Base-by-base conservation (phyloP, 148 eudicot species). In the Agrostemma githago region DNA sequence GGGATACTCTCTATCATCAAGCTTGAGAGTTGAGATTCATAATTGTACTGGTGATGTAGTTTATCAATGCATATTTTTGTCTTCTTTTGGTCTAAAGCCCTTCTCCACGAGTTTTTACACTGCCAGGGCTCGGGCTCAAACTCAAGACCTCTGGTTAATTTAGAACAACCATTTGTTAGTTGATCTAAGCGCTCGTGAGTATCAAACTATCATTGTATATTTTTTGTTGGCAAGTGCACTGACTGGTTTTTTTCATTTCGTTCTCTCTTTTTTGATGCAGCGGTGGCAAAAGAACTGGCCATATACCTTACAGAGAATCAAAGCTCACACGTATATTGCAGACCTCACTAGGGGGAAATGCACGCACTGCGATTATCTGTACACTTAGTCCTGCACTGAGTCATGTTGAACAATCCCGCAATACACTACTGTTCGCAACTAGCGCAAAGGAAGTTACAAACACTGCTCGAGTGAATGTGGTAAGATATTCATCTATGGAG, bases 311-410 rank as follows among this genome's bases (percentile, higher is more conserved):
- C 70, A 85, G 99, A 83, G 96, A 96, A 82, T 96, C 99, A 66
- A 96, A 96, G 75, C 94, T 96, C 72, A 96, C 99, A 2, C 86
- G 99, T 67, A 96, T 96, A 76, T 82, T 96, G 77, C 99, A 96
- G 85, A 63, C 92, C 79, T 92, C 99, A 34, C 92, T 96, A 38
- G 99, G 99, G 44, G 99, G 99, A 79, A 92, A 96, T 79, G 96
- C 99, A 64, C 83, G 97, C 19, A 96, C 99, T 56, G 99, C 99
- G 61, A 96, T 96, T n/a, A 86, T 96, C 61, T 96, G 99, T 82
- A 96, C 99, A 16, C 78, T 96, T 79, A 96, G 99, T 81, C 96
- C 99, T 66, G 99, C 99, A 77, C 67, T 96, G 73, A 96, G 96
- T 78, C 97, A 92, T 83, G 86, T 89, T 72, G 99, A 96, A 40